phyloP scores from a whole-genome alignment of 1,284 basidiomycete genomes.

The Puccinia novopanici region DNA sequence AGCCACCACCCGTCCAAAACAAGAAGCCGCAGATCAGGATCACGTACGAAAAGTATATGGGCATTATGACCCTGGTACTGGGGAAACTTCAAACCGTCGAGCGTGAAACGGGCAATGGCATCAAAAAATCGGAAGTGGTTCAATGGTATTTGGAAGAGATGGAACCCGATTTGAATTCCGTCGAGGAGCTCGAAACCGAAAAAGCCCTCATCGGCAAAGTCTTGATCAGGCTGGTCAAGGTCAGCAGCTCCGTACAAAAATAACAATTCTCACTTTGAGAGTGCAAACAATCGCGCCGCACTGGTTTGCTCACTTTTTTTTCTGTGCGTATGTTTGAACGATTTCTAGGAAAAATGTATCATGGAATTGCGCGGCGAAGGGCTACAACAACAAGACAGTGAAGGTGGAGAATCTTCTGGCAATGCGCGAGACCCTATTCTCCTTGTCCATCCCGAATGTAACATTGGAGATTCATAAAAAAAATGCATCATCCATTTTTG shows the following conservation, averaged over 20 bases:
- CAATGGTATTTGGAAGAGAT: constrained; percentile 94
- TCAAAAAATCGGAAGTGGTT: constrained; percentile 84
- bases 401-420: constrained; percentile 14
- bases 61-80: constrained; percentile 83
- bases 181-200: constrained; percentile 90
- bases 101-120: constrained; percentile 71
- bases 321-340: neutral
- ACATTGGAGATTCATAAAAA: constrained; percentile 34
- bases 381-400: constrained; percentile 37
- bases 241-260: too few relatives aligned
- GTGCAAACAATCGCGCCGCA: too few relatives aligned
- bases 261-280: too few relatives aligned
- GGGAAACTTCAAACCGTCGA: constrained; percentile 79
- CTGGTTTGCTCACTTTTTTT: constrained; percentile 14
- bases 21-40: constrained; percentile 70
- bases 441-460: constrained; percentile 47
- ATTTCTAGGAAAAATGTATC: constrained; percentile 75
- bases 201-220: constrained; percentile 87
- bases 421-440: constrained; percentile 23
- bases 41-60: constrained; percentile 91
- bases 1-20: neutral
- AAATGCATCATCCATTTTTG: neutral
- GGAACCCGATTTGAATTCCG: constrained; percentile 77
- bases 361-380: constrained; percentile 77
- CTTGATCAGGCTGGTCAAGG: constrained; percentile 85